Evolutionary conservation across 2,329 filamentous ascomycete species (phyloP), one percentile per base, ranked within the genome.

Genomic region (Colletotrichum camelliae): DNA sequence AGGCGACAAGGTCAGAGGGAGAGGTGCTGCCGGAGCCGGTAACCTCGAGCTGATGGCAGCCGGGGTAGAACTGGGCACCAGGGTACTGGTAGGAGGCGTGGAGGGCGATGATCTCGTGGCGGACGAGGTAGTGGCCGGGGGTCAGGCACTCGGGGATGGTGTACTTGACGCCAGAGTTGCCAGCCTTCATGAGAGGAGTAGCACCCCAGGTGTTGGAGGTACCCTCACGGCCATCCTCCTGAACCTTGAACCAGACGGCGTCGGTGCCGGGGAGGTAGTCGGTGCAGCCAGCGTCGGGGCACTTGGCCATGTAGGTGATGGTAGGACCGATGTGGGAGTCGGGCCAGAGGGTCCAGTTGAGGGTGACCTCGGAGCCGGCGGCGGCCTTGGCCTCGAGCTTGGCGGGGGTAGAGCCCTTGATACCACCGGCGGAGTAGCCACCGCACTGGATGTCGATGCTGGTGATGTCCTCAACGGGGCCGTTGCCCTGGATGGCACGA

Each of bases 241-340:
- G 86, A 72, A 91, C 80, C 82, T 91, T 90, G 85, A 91, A 91
- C 89, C 89, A 90, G 21, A 90, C 89, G 33, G 87, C 52, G 6
- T 80, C 81, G 10, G 83, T 86, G 1, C 85, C 86, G 8, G 90
- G 90, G 76, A 85, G 81, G 78, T 85, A 91, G 66, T 84, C 83
- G 70, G 88, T 85, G 81, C 90, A 91, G 7, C 89, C 86, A 0
- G 83, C 81, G 64, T 88, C 87, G 1, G 90, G 89, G 81, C 91
- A 92, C 61, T 85, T 85, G 16, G 91, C 91, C 89, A 92, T 91
- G 80, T 92, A 92, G 3, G 90, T 92, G 70, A 92, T 83, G 4
- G 88, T 81, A 5, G 90, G 90, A 0, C 91, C 90, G 43, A 89
- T 82, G 76, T 91, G 89, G 13, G 84, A 87, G 13, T 87, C 85